phyloP scores from a whole-genome alignment of 805 yeast genomes.

The Barnettozyma californica region DNA sequence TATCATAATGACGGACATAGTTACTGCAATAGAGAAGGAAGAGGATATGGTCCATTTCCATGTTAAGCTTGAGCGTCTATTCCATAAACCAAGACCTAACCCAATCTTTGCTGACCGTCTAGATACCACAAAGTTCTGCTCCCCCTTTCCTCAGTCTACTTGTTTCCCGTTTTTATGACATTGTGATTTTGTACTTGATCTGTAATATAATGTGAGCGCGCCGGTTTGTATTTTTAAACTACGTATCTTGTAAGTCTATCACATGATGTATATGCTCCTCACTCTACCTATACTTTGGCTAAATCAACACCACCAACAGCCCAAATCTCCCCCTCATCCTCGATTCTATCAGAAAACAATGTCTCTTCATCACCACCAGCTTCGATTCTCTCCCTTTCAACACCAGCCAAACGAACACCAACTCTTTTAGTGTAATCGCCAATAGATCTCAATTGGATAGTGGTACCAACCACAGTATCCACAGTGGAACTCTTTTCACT shows the following conservation, averaged over 20 bases:
- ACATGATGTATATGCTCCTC: not conserved
- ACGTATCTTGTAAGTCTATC: not conserved
- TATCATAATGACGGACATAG: not conserved
- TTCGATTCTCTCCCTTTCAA: constrained; percentile 80
- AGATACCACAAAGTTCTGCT: not conserved
- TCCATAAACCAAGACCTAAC: not conserved
- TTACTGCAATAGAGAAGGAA: not conserved
- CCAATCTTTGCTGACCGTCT: not conserved
- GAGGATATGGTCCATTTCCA: not conserved
- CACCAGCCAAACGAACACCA: constrained; percentile 76
- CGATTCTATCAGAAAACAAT: constrained; percentile 76
- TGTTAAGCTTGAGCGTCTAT: not conserved
- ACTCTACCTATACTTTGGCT: constrained; percentile 17
- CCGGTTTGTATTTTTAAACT: not conserved
- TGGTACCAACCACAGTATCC: constrained; percentile 40
- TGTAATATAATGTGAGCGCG: not conserved
- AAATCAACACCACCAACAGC: constrained; percentile 70
- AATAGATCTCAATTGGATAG: constrained; percentile 64
- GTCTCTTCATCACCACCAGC: constrained; percentile 90
- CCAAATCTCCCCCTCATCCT: constrained; percentile 87
- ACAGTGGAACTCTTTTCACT: constrained; percentile 32
- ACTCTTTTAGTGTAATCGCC: constrained; percentile 89
- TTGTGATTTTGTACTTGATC: not conserved
- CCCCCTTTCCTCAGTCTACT: not conserved
- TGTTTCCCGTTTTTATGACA: not conserved